Evolutionary conservation across 176 grass and related monocot genomes (phyloP).

Genomic region (Phyllostachys edulis): DNA sequence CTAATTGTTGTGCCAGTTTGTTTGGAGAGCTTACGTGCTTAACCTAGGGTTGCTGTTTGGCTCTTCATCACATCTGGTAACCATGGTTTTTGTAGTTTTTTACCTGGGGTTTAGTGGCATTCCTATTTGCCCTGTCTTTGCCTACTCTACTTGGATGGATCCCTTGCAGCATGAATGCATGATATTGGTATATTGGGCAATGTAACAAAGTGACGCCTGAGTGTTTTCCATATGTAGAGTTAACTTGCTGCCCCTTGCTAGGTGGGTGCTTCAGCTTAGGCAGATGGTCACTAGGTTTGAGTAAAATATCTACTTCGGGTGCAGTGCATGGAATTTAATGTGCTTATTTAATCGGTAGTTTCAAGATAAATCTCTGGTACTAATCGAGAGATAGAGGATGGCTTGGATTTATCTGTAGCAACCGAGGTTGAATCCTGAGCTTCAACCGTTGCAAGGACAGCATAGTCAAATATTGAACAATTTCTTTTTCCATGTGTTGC

Average conservation of each 20-base stretch:
- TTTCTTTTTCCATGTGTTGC: neutral
- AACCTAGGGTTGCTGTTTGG: neutral
- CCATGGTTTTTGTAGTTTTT: neutral
- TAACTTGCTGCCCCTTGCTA: neutral
- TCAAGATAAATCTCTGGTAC: neutral
- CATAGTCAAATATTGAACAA: neutral
- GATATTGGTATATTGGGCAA: neutral
- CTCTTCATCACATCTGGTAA: constrained; percentile 7
- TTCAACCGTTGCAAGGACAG: neutral
- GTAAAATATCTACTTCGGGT: neutral
- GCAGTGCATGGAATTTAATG: neutral
- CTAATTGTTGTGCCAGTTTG: neutral
- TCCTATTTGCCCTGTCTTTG: neutral
- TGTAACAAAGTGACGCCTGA: neutral
- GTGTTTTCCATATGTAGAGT: neutral
- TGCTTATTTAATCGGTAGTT: neutral
- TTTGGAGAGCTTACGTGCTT: neutral
- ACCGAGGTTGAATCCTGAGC: neutral
- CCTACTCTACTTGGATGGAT: neutral
- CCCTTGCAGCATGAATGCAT: neutral
- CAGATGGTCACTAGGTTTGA: neutral
- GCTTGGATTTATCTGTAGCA: neutral
- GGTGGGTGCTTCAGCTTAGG: neutral
- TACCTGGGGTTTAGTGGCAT: neutral
- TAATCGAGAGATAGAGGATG: neutral